A percentile compares a stretch with the other conserved stretches of the same genome.
Conservation (phyloP, 2,329 filamentous ascomycete species). For the Beauveria sp. region DNA sequence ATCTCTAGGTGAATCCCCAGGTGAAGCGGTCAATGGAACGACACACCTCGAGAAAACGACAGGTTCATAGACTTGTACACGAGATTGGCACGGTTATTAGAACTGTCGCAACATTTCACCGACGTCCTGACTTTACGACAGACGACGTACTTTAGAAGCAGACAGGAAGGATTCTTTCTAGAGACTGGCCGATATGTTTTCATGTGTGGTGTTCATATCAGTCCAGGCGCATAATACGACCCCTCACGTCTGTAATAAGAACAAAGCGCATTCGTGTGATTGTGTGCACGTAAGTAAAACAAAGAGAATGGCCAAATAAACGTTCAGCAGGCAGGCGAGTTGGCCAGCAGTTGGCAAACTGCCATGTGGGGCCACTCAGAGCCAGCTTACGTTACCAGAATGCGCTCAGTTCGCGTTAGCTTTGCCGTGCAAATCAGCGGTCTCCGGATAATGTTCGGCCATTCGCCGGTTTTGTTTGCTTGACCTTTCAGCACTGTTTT, state of each 20-base stretch:
- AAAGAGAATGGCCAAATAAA: too few species aligned
- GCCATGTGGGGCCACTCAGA: neutral
- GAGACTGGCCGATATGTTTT: neutral
- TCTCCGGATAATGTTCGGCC: conserved; percentile 1
- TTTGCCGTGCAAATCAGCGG: neutral
- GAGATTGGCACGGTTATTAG: neutral
- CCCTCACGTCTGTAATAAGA: too few species aligned
- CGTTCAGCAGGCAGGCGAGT: too few species aligned
- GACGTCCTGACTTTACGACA: neutral
- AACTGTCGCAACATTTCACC: neutral
- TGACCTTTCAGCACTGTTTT: conserved; percentile 1
- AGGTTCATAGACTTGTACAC: neutral
- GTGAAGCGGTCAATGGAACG: too few species aligned
- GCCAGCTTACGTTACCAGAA: neutral
- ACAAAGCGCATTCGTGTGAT: too few species aligned
- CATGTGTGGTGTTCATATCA: too few species aligned
- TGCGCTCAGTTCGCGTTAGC: neutral
- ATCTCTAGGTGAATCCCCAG: too few species aligned
- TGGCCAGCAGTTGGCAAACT: too few species aligned
- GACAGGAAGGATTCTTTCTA: neutral
- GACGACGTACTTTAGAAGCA: neutral
- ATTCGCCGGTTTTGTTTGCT: neutral
- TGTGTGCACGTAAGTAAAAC: neutral
- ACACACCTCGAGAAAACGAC: too few species aligned
- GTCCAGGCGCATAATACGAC: too few species aligned